Conservation (phyloP, 495 filamentous ascomycete genomes). For the Tuber indicum region DNA sequence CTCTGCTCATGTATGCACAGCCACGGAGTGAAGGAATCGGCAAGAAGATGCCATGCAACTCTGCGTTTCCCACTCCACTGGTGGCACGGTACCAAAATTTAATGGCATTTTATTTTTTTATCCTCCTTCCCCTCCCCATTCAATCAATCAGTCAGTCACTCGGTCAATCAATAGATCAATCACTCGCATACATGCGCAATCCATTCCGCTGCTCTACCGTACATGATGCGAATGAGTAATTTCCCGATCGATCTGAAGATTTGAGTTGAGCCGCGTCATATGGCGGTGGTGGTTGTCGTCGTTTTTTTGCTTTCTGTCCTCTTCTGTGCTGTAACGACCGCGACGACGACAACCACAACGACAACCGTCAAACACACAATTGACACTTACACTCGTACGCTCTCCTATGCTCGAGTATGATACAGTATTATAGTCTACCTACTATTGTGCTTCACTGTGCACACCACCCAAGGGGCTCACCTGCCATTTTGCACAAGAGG, state of each 20-base stretch:
- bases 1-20: background rate
- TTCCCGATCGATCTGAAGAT: constrained; percentile 37
- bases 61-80: constrained; percentile 16
- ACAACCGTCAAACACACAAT: background rate
- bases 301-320: constrained; percentile 10
- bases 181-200: constrained; percentile 21
- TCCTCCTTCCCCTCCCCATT: background rate
- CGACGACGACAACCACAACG: background rate
- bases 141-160: constrained; percentile 5
- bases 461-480: background rate
- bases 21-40: constrained; percentile 20
- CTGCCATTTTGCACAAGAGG: background rate
- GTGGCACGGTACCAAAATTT: constrained; percentile 18
- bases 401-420: background rate
- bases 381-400: background rate
- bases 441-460: background rate
- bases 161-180: constrained; percentile 6
- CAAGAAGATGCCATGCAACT: constrained; percentile 22
- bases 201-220: constrained; percentile 10
- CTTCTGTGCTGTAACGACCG: constrained; percentile 25
- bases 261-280: constrained; percentile 39
- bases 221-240: constrained; percentile 35
- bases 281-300: constrained; percentile 23
- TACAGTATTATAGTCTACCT: background rate
- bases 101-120: constrained; percentile 12